Percentiles rank a stretch among this genome's conserved stretches.
Conservation (phyloP, 805 yeast species). For the Saccharomycopsis capsularis region DNA sequence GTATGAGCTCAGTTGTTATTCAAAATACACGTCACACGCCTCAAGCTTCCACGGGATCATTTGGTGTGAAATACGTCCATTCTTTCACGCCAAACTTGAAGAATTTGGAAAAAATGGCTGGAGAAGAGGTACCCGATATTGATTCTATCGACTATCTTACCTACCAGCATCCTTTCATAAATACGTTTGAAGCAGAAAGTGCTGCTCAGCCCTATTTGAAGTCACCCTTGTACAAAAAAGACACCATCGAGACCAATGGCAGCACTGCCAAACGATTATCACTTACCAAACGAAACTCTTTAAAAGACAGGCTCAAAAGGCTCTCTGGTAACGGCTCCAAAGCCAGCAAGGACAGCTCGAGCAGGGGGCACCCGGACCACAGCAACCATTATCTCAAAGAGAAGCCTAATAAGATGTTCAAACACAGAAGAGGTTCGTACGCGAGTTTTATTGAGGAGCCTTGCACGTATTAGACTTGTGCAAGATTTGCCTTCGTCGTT, state of each 20-base stretch:
- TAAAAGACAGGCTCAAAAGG: neutral
- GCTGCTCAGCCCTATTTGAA: neutral
- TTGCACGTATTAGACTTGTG: conserved; percentile 6
- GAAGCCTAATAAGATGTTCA: conserved; percentile 4
- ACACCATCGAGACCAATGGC: neutral
- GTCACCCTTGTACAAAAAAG: neutral
- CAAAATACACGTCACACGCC: no score
- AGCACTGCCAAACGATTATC: neutral
- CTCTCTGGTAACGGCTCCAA: neutral
- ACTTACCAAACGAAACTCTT: neutral
- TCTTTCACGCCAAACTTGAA: conserved; percentile 13
- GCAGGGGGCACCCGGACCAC: neutral
- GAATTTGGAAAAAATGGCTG: neutral
- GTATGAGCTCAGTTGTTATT: no score
- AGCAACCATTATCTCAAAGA: neutral
- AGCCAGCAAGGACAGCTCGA: neutral
- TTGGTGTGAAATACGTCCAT: conserved; percentile 15
- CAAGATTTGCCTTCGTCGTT: neutral
- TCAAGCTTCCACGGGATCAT: conserved; percentile 9
- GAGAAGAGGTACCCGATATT: neutral
- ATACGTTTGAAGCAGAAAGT: neutral
- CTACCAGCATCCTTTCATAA: conserved; percentile 8
- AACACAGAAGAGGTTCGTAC: conserved; percentile 4
- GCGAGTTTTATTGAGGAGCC: conserved; percentile 13
- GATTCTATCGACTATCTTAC: conserved; percentile 17